phyloP scores from a whole-genome alignment of 1,284 basidiomycete genomes.

The Microstroma glucosiphilum region DNA sequence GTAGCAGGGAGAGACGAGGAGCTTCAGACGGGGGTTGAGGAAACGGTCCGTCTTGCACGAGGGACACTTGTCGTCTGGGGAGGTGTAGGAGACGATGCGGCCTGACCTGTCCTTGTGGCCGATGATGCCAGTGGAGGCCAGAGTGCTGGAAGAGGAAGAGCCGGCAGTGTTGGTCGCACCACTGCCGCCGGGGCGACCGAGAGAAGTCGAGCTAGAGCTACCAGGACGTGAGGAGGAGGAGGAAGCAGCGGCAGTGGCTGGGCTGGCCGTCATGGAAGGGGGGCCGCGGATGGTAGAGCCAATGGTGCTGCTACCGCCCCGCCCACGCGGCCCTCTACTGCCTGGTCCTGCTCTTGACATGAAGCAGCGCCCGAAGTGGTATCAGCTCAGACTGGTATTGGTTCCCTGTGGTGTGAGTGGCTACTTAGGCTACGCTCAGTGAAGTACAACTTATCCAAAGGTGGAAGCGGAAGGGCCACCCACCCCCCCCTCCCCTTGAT shows the following conservation, averaged over 20 bases:
- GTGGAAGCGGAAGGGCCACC: too few relatives aligned
- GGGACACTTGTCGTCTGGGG: constrained; percentile 73
- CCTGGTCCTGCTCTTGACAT: too few relatives aligned
- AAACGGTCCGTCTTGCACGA: constrained; percentile 96
- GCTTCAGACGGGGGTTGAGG: constrained; percentile 83
- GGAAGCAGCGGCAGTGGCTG: neutral
- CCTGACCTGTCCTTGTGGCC: constrained; percentile 6
- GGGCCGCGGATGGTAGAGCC: neutral
- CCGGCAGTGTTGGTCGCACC: neutral
- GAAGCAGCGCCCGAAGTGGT: too few relatives aligned
- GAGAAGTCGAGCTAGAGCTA: neutral
- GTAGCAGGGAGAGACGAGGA: constrained; percentile 90
- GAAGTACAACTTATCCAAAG: too few relatives aligned
- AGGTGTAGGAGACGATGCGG: constrained; percentile 11
- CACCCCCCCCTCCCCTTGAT: too few relatives aligned
- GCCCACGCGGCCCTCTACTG: too few relatives aligned
- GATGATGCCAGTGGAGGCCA: neutral
- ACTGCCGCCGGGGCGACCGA: neutral
- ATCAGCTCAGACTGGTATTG: too few relatives aligned
- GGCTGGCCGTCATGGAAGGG: neutral
- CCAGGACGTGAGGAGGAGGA: neutral
- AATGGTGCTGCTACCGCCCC: too few relatives aligned
- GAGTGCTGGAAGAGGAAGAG: neutral
- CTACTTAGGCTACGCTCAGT: too few relatives aligned
- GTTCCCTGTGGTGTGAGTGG: too few relatives aligned